Conservation (phyloP, 2,329 filamentous ascomycete genomes). For the Daldinia eschscholtzii region DNA sequence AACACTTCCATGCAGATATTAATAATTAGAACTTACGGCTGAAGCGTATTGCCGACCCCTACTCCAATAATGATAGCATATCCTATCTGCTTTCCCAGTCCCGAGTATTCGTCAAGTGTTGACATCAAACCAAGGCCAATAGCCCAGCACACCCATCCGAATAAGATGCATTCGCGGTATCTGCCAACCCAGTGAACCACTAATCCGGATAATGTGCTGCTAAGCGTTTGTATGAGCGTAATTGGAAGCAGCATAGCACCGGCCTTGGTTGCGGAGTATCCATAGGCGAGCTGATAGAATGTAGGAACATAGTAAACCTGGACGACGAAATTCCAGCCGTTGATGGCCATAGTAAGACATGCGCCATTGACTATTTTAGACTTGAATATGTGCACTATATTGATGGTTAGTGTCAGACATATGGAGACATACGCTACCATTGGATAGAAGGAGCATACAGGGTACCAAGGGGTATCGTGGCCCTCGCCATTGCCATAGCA, state of each 20-base stretch:
- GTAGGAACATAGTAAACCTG: conserved; percentile 64
- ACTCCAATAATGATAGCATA: conserved; percentile 66
- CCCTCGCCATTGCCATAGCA: conserved; percentile 66
- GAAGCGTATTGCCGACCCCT: conserved; percentile 65
- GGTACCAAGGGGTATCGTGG: conserved; percentile 63
- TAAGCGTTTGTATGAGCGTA: conserved; percentile 60
- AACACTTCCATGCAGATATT: background rate
- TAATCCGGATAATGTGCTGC: conserved; percentile 64
- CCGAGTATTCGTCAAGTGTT: conserved; percentile 61
- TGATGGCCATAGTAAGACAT: conserved; percentile 68
- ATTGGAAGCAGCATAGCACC: conserved; percentile 59
- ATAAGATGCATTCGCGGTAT: conserved; percentile 66
- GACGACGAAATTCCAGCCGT: conserved; percentile 71
- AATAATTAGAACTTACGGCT: conserved; percentile 55
- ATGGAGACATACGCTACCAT: conserved; percentile 20
- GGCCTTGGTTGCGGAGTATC: conserved; percentile 58
- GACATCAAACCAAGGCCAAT: conserved; percentile 66
- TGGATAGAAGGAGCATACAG: conserved; percentile 49
- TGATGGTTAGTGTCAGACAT: conserved; percentile 47
- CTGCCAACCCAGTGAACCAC: conserved; percentile 65
- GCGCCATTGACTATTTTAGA: conserved; percentile 66
- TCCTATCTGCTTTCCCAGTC: conserved; percentile 66
- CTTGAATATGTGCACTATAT: conserved; percentile 65
- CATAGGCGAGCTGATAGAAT: conserved; percentile 62
- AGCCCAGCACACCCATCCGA: conserved; percentile 66